A percentile compares a stretch with the other conserved stretches of the same genome.
Evolutionary conservation across 306 rosid genomes (phyloP).

Genomic region (Casuarina cunninghamiana): DNA sequence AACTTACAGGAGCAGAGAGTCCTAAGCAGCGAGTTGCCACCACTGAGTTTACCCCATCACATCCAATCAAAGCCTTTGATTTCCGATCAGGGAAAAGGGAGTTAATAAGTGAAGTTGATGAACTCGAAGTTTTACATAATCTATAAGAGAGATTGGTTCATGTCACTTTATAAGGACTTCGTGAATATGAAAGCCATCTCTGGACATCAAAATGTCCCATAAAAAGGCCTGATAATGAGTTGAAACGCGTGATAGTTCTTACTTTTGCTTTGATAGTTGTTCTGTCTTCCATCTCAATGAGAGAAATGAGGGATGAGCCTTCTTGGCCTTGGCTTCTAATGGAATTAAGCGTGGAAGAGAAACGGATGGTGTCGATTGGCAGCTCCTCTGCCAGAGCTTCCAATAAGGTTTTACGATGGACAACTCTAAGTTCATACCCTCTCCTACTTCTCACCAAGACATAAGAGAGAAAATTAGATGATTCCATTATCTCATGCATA

Average conservation of each 20-base stretch:
- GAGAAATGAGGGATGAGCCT: conserved; percentile 18
- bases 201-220: too few species aligned
- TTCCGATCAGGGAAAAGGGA: too few species aligned
- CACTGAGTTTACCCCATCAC: conserved; percentile 35
- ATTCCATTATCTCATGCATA: not conserved
- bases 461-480: too few species aligned
- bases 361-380: conserved; percentile 18
- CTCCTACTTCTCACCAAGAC: not conserved
- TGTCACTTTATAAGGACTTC: too few species aligned
- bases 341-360: conserved; percentile 14
- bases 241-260: not conserved
- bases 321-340: conserved; percentile 10
- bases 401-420: conserved; percentile 26
- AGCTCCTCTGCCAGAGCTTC: conserved; percentile 29
- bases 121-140: too few species aligned
- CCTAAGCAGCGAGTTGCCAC: conserved; percentile 32
- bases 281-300: conserved; percentile 28
- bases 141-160: too few species aligned
- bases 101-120: too few species aligned
- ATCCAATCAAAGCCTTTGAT: conserved; percentile 28
- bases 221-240: too few species aligned
- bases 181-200: too few species aligned
- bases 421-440: not conserved
- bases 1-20: conserved; percentile 11
- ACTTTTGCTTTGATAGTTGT: conserved; percentile 28